Conservation (phyloP, 2,329 filamentous ascomycete species). For the Nemania bipapillata region DNA sequence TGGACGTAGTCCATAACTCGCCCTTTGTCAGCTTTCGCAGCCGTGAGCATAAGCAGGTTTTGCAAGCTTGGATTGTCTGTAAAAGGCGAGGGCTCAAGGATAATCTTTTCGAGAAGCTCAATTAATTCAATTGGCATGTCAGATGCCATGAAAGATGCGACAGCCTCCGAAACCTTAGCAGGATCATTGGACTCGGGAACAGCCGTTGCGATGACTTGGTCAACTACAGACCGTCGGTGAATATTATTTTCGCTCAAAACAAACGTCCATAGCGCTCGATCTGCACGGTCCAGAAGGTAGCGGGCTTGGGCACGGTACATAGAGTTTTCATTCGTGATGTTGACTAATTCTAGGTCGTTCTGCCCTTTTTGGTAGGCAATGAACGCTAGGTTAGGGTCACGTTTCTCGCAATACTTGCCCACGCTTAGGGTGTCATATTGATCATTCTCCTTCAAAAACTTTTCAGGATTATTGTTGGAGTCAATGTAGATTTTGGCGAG, state of each 20-base stretch:
- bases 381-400: slow-evolving; percentile 93
- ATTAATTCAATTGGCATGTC: slow-evolving; percentile 95
- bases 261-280: slow-evolving; percentile 91
- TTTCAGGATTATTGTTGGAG: slow-evolving; percentile 96
- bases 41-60: slow-evolving; percentile 95
- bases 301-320: slow-evolving; percentile 99
- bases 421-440: slow-evolving; percentile 92
- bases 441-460: slow-evolving; percentile 96
- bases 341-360: slow-evolving; percentile 96
- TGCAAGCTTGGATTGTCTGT: slow-evolving; percentile 97
- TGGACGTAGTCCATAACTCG: slow-evolving; percentile 97
- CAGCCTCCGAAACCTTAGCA: slow-evolving; percentile 92
- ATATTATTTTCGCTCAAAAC: slow-evolving; percentile 96
- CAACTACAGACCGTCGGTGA: slow-evolving; percentile 89
- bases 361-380: slow-evolving; percentile 97
- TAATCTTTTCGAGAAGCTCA: slow-evolving; percentile 98
- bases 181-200: slow-evolving; percentile 93
- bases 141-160: slow-evolving; percentile 89
- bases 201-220: slow-evolving; percentile 95
- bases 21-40: slow-evolving; percentile 94
- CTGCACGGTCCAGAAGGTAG: slow-evolving; percentile 90
- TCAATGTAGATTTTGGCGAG: slow-evolving; percentile 99
- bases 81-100: slow-evolving; percentile 98
- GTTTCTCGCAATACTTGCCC: slow-evolving; percentile 98
- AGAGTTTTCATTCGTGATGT: slow-evolving; percentile 98